Conservation (phyloP, 2,329 filamentous ascomycete genomes). For the Aplosporella prunicola region DNA sequence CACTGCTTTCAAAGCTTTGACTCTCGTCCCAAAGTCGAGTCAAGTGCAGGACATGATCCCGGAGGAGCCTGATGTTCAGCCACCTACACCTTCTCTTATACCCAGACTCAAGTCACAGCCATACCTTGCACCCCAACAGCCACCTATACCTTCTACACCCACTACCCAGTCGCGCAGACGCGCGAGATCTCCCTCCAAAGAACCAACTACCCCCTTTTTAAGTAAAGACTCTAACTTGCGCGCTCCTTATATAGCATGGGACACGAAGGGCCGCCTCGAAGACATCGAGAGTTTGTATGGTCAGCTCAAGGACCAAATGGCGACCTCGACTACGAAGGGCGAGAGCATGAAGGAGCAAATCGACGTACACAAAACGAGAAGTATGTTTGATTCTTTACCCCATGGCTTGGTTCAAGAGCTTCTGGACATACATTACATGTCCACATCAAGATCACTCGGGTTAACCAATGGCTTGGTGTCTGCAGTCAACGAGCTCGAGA, state of each 20-base stretch:
- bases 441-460: slow-evolving; percentile 12
- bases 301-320: slow-evolving; percentile 62
- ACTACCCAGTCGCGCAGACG: background rate
- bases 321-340: slow-evolving; percentile 56
- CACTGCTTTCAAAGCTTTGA: slow-evolving; percentile 5
- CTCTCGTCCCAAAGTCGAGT: background rate
- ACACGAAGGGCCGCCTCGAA: slow-evolving; percentile 67
- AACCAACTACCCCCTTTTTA: slow-evolving; percentile 41
- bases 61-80: slow-evolving; percentile 8
- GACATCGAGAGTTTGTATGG: slow-evolving; percentile 67
- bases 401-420: slow-evolving; percentile 6
- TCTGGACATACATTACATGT: slow-evolving; percentile 1
- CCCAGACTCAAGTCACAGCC: background rate
- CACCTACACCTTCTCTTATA: slow-evolving; percentile 9
- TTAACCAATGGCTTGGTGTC: slow-evolving; percentile 8
- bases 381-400: slow-evolving; percentile 40
- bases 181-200: slow-evolving; percentile 8
- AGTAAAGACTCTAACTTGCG: slow-evolving; percentile 61
- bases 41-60: slow-evolving; percentile 4
- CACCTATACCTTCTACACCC: background rate
- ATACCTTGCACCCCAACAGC: slow-evolving; percentile 1
- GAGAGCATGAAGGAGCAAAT: slow-evolving; percentile 65
- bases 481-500: slow-evolving; percentile 49
- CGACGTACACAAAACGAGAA: slow-evolving; percentile 62
- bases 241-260: slow-evolving; percentile 57